Evolutionary conservation across 768 basidiomycete species (phyloP).

Genomic region (Mycena haematopus): DNA sequence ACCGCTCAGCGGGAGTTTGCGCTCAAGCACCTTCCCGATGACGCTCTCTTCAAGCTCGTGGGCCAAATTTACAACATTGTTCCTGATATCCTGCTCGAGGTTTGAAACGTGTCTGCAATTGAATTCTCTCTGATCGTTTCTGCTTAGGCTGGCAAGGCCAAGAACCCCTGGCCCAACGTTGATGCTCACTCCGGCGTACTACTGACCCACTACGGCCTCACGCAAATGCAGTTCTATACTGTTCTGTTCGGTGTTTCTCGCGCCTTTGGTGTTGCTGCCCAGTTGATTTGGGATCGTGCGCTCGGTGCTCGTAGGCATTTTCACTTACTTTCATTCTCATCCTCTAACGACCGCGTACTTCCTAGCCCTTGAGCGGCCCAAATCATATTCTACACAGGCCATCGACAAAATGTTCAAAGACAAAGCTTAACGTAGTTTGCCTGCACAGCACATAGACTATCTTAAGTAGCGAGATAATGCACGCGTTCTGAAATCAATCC

Average conservation of each 20-base stretch:
- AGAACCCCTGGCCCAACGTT: constrained; percentile 97
- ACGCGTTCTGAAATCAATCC: neutral
- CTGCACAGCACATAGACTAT: constrained; percentile 28
- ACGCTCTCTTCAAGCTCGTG: constrained; percentile 95
- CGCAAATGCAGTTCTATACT: constrained; percentile 95
- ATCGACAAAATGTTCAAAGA: constrained; percentile 81
- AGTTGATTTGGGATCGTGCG: constrained; percentile 93
- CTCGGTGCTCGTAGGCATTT: constrained; percentile 81
- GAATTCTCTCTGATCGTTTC: neutral
- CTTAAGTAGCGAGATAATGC: constrained; percentile 20
- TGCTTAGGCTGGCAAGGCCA: constrained; percentile 82
- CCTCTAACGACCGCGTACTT: constrained; percentile 3
- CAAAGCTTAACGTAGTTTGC: constrained; percentile 41
- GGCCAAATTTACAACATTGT: constrained; percentile 88
- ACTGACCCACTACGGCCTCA: constrained; percentile 84
- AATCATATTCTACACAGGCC: constrained; percentile 85
- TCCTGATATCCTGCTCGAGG: constrained; percentile 88
- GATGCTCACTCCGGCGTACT: constrained; percentile 96
- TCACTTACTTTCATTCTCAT: neutral
- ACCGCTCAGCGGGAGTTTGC: constrained; percentile 91
- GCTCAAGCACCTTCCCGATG: constrained; percentile 80
- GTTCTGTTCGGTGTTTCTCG: constrained; percentile 97
- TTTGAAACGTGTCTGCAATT: constrained; percentile 39
- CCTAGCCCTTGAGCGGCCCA: constrained; percentile 85
- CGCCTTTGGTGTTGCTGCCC: constrained; percentile 88